phyloP scores from a whole-genome alignment of 805 yeast genomes.

The Lipomyces mesembrius region DNA sequence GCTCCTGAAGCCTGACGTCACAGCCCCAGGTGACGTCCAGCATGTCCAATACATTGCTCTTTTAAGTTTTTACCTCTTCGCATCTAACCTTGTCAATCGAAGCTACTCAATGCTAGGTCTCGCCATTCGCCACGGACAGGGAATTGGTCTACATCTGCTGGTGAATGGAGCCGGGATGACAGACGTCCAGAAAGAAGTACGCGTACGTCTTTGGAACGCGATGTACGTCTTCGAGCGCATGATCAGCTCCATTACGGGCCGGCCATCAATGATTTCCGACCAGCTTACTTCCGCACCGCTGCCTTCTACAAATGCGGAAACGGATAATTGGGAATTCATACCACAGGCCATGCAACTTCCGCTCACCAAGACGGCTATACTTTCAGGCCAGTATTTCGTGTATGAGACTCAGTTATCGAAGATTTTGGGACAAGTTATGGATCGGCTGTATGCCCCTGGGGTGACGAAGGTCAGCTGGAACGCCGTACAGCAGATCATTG shows the following conservation, averaged over 20 bases:
- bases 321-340: constrained; percentile 27
- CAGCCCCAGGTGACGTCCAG: constrained; percentile 28
- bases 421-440: constrained; percentile 27
- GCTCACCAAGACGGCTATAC: constrained; percentile 7
- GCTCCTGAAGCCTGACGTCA: constrained; percentile 28
- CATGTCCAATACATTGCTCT: constrained; percentile 28
- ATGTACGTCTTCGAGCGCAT: constrained; percentile 29
- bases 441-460: constrained; percentile 25
- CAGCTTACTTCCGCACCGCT: constrained; percentile 17
- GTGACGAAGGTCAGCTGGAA: constrained; percentile 19
- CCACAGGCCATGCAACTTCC: constrained; percentile 12
- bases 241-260: constrained; percentile 27
- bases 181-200: constrained; percentile 26
- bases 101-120: constrained; percentile 29
- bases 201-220: constrained; percentile 28
- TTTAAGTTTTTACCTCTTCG: constrained; percentile 24
- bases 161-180: constrained; percentile 21
- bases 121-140: constrained; percentile 28
- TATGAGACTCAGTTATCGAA: constrained; percentile 17
- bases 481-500: constrained; percentile 16
- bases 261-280: constrained; percentile 29
- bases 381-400: constrained; percentile 16
- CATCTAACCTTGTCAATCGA: constrained; percentile 25
- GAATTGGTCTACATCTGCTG: constrained; percentile 27
- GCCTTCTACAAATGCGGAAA: constrained; percentile 22